A percentile compares a stretch with the other conserved stretches of the same genome.
These are phyloP conservation scores for Cadophora luteo-olivacea DNA, from an alignment of 2,329 filamentous ascomycete genomes.

Conservation along the genomic window DNA sequence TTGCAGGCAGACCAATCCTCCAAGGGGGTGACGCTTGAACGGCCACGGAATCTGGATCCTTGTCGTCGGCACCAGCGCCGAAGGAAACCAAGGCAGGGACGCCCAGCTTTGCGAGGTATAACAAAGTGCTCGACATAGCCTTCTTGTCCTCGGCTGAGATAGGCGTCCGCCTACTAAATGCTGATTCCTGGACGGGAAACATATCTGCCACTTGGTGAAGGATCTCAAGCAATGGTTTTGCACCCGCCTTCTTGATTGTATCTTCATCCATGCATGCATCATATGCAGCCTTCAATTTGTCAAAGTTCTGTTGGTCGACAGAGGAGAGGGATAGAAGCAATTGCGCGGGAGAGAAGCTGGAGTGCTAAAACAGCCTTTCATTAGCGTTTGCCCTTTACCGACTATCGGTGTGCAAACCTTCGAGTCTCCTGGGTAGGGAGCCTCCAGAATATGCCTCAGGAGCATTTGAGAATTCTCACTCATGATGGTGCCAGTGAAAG, in stretches of 20 bases:
- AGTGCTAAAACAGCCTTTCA: conserved; percentile 49
- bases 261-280: conserved; percentile 70
- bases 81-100: conserved; percentile 47
- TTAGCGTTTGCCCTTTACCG: not conserved
- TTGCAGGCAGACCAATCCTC: conserved; percentile 64
- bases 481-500: conserved; percentile 67
- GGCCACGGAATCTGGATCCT: conserved; percentile 59
- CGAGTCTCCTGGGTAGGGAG: conserved; percentile 55
- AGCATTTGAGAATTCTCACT: conserved; percentile 63
- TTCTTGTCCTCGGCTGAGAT: conserved; percentile 41
- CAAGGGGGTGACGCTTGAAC: conserved; percentile 53
- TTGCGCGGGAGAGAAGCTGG: conserved; percentile 54
- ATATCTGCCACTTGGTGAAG: conserved; percentile 58
- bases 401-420: conserved; percentile 39
- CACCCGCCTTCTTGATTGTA: conserved; percentile 59
- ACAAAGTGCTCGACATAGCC: conserved; percentile 52
- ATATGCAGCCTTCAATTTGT: conserved; percentile 69
- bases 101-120: conserved; percentile 54
- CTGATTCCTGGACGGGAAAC: conserved; percentile 47
- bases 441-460: conserved; percentile 68
- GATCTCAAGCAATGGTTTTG: conserved; percentile 61
- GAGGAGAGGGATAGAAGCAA: conserved; percentile 48
- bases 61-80: conserved; percentile 45
- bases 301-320: conserved; percentile 67
- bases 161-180: conserved; percentile 20